Conservation (phyloP, 208 protist species). For the Kentomonas sorsogonicus region DNA sequence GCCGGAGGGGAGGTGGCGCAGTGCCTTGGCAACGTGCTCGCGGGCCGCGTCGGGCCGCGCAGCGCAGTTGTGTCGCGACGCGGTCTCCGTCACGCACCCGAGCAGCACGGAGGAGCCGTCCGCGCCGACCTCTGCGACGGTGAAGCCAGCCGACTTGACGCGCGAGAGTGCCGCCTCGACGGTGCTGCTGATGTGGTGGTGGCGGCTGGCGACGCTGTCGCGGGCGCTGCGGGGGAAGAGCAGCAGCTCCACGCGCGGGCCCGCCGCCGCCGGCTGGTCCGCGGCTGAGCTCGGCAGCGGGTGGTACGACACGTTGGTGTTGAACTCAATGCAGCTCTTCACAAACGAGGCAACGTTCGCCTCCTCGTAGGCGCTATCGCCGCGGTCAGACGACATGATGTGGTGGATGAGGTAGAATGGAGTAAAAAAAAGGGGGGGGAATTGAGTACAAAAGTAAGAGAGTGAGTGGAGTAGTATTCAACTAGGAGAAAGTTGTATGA, state of each 20-base stretch:
- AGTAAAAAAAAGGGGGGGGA: too few relatives aligned
- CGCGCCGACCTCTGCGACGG: conserved; percentile 14
- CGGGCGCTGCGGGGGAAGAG: conserved; percentile 16
- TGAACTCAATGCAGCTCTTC: conserved; percentile 54
- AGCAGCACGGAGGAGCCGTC: conserved; percentile 19
- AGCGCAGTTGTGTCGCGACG: conserved; percentile 78
- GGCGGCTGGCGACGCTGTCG: background rate
- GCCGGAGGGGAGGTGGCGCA: conserved; percentile 10
- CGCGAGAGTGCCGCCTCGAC: background rate
- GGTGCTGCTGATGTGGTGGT: background rate
- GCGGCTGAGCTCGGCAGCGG: conserved; percentile 18
- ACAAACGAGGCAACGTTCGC: conserved; percentile 48
- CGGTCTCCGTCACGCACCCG: conserved; percentile 25
- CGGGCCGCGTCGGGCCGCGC: conserved; percentile 50
- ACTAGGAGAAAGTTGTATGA: too few relatives aligned
- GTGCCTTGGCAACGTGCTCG: conserved; percentile 39
- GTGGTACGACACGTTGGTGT: conserved; percentile 49
- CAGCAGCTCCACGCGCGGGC: conserved; percentile 17
- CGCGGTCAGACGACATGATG: conserved; percentile 15
- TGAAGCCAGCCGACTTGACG: background rate
- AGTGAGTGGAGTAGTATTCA: too few relatives aligned
- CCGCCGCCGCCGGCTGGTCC: conserved; percentile 1
- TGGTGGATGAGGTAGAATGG: background rate
- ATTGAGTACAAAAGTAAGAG: too few relatives aligned
- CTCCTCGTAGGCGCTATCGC: conserved; percentile 40